Base-by-base conservation (phyloP, 2,329 filamentous ascomycete species). In the Hortaea werneckii region DNA sequence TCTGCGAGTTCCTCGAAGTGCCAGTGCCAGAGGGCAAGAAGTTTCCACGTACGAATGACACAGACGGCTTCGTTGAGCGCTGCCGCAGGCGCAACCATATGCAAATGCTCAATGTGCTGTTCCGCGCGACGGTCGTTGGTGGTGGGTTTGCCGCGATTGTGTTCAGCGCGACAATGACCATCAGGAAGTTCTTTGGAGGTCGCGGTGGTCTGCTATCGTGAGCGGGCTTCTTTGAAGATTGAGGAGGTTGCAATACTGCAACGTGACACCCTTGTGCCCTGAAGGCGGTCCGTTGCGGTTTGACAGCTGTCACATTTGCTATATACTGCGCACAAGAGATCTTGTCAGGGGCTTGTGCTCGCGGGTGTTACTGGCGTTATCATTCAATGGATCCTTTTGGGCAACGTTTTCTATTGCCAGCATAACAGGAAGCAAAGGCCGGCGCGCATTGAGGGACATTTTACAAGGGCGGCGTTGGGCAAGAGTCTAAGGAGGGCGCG, bases 31-130 rank as follows among this genome's bases (percentile, higher is more conserved):
- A 65, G 37, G 60, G 72, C 56, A 65, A 64, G 45, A 65, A 70
- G 44, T 75, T 75, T 59, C 73, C 73, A 11, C 68, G 69, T 43
- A 73, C 70, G 37, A 76, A 76, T 56, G 72, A 75, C 59, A 74
- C 73, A 48, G 71, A 72, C 57, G 67, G 73, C 49, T 77, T 77
- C 60, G 74, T 76, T 53, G 70, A 72, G 54, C 69, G 74, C 53
- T 77, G 73, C 64, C 67, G 68, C 47, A 68, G 64, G 41, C 66
- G 74, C 40, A 77, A 77, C 62, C 66, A 71, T 50, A 71, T 70
- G 56, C 74, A 77, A 59, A 76, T 77, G 72, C 67, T 73, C 63
- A 77, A 77, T 54, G 70, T 71, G 34, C 65, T 72, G 42, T 65
- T 76, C 57, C 69, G 74, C 50, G 71, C 69, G 12, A 59, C 74